Evolutionary conservation across 225 moss, liverwort and hornwort species (phyloP).

Genomic region (Sphagnum tenellum): DNA sequence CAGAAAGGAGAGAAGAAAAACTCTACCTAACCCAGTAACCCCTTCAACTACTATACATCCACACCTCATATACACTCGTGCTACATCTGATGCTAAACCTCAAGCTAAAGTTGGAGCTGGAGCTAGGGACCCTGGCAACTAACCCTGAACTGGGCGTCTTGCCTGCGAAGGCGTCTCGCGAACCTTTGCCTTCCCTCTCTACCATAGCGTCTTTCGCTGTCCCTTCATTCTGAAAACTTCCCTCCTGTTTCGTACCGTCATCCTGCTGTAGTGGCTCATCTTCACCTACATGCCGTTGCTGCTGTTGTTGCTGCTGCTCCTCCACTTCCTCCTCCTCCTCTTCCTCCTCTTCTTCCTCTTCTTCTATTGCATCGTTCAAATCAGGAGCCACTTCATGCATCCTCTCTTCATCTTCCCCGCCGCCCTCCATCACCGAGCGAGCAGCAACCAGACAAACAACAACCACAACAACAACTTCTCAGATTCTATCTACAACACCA

Average conservation of each 20-base stretch:
- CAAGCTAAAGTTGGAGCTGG: constrained; percentile 47
- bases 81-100: constrained; percentile 43
- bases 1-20: constrained; percentile 9
- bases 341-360: constrained; percentile 21
- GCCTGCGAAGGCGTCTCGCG: constrained; percentile 52
- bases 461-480: too few relatives aligned
- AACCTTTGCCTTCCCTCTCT: constrained; percentile 55
- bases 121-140: constrained; percentile 71
- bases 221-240: constrained; percentile 41
- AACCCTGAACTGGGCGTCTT: constrained; percentile 61
- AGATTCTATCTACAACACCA: too few relatives aligned
- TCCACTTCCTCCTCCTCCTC: constrained; percentile 31
- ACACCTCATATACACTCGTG: constrained; percentile 66
- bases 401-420: constrained; percentile 40
- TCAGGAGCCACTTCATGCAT: constrained; percentile 56
- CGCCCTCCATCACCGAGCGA: constrained; percentile 8
- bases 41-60: constrained; percentile 71
- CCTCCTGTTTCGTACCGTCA: constrained; percentile 37
- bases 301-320: constrained; percentile 23
- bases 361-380: constrained; percentile 40
- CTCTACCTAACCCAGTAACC: constrained; percentile 26
- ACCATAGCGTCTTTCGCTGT: constrained; percentile 47
- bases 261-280: constrained; percentile 42
- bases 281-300: constrained; percentile 13
- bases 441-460: too few relatives aligned